Base-by-base conservation (phyloP, 306 rosid genomes). In the Malus sieversii region DNA sequence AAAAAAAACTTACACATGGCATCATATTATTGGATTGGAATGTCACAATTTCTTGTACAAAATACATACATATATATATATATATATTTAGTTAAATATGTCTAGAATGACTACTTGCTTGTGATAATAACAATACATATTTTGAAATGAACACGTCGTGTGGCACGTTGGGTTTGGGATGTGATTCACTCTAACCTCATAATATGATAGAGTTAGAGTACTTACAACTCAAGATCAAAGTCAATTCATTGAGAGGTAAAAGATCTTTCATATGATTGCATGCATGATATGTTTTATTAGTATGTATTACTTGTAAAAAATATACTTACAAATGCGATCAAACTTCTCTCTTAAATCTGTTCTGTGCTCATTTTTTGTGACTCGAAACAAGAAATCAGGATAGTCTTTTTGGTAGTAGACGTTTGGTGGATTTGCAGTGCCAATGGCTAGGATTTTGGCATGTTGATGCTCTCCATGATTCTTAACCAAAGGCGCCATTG, bases 261-360 rank as follows among this genome's bases (percentile, higher is more conserved):
- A 48, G 2, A 14, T 18, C 55, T 15, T 15, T 14, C 18, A 48
- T 14, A 48, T 5, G 5, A 14, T 15, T 48, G 5, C 18, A 48
- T 48, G 8, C 53, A 48, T 48, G 55, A 4, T 48, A 48, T 48
- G 7, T 48, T 48, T 48, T 18, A 18, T 48, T 16, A 19, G 27
- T 3, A 16, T 22, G 23, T 58, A 10, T n/a, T 4, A 48, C 19
- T 48, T 48, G 19, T 23, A 60, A 14, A 4, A 57, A 7, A 3
- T 10, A 40, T 10, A 42, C 77, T 75, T 85, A 85, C 88, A 87
- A 6, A 87, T 85, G 48, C 85, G 84, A 3, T 76, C 76, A 12
- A 87, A 46, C 64, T 78, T 82, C 20, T 6, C 40, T 3, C 4
- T 62, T 1, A 62, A 16, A 11, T 25, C 40, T 4, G 40, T 62